These are phyloP conservation scores for Hypoxylon fragiforme DNA, from an alignment of 495 filamentous ascomycete genomes.

Conservation along the genomic window DNA sequence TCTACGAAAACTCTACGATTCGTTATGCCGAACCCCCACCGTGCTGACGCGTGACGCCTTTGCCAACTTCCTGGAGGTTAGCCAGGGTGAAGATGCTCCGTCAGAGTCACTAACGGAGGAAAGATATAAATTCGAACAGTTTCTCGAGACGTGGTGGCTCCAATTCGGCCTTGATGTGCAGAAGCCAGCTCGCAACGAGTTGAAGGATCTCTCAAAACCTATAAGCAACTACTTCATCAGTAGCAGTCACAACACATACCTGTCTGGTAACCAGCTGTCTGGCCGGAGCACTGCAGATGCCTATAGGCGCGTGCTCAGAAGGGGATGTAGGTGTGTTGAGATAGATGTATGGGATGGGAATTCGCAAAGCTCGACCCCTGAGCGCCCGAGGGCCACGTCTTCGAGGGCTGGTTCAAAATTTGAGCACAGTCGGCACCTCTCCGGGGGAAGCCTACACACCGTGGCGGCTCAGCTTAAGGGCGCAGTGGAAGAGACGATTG, in stretches of 20 bases:
- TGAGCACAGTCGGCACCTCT: conserved; percentile 42
- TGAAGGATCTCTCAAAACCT: conserved; percentile 52
- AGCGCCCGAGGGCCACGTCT: conserved; percentile 21
- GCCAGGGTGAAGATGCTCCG: conserved; percentile 41
- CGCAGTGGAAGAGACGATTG: conserved; percentile 39
- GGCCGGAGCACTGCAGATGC: conserved; percentile 77
- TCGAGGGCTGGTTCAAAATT: conserved; percentile 13
- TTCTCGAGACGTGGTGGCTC: conserved; percentile 47
- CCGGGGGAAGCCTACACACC: conserved; percentile 38
- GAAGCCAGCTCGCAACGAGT: conserved; percentile 22
- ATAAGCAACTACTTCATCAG: conserved; percentile 91
- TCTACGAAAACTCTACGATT: conserved; percentile 41
- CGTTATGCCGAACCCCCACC: conserved; percentile 29
- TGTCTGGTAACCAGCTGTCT: conserved; percentile 84
- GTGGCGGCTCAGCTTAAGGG: conserved; percentile 42
- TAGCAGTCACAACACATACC: conserved; percentile 91
- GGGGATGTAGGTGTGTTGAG: conserved; percentile 88
- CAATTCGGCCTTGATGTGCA: conserved; percentile 41
- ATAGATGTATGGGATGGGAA: conserved; percentile 95
- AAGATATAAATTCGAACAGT: conserved; percentile 45
- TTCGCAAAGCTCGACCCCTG: conserved; percentile 26
- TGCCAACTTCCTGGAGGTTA: conserved; percentile 40
- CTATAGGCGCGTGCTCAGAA: conserved; percentile 70
- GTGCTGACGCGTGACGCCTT: conserved; percentile 43
- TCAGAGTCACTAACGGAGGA: conserved; percentile 36